Base-by-base conservation (phyloP, 1,139 yeast genomes). In the Geotrichum phurueaensis region DNA sequence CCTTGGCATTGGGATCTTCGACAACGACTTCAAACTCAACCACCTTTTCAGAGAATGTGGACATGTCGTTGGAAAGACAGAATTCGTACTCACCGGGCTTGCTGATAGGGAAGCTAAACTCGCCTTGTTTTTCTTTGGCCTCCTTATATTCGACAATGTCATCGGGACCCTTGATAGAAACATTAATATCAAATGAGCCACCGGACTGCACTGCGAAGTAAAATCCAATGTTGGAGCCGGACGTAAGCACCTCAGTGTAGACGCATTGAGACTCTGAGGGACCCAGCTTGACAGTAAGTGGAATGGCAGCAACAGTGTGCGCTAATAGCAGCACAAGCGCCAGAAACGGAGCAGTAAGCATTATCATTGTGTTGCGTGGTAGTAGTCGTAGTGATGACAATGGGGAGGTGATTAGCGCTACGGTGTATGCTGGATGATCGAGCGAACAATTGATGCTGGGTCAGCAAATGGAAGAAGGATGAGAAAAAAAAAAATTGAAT, bases 171-270 rank as follows among this genome's bases (percentile, higher is more conserved):
- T 78, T 84, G 65, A 94, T 81, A 48, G 82, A 77, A 74, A 89
- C 90, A 73, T 90, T 94, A 62, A 94, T 84, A 71, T 89, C 96
- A 70, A 89, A 89, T 25, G 87, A 78, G 9, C 96, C 96, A 61
- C 98, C 97, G 48, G 87, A 81, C 75, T 91, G 97, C 57, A 94
- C 97, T 20, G 97, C 91, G 79, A 90, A 94, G 73, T 90, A 89
- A 72, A 87, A 92, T 36, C 88, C 86, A 62, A 94, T 81, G 63
- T 81, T 81, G 61, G 91, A 80, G 66, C 82, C 81, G 13, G 84
- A 82, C 63, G 81, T 78, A 58, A 83, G 83, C 59, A 94, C 89
- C 73, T 86, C 83, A 22, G 87, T 82, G 75, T 88, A 91, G 73
- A 82, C 89, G 72, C 99, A 94, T 60, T 87, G 81, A 64, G 79